Conservation (phyloP, 805 yeast genomes). For the Candida ipomoeae region DNA sequence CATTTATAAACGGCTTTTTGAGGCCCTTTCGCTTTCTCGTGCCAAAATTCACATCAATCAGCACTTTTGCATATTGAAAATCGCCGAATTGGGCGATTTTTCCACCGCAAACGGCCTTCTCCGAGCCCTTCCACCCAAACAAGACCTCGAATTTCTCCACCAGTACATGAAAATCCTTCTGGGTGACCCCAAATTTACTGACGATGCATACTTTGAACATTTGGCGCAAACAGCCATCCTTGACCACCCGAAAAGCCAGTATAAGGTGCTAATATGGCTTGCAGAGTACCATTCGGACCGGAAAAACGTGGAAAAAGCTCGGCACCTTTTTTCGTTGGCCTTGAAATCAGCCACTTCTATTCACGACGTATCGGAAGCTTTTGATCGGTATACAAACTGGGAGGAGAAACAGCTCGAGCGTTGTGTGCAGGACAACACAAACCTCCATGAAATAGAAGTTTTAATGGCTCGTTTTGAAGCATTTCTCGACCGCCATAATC, state of each 20-base stretch:
- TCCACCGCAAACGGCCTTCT: conserved; percentile 29
- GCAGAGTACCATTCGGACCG: conserved; percentile 47
- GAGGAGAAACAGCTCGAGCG: conserved; percentile 41
- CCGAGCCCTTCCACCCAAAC: not conserved
- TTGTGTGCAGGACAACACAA: conserved; percentile 24
- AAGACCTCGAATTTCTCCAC: conserved; percentile 2
- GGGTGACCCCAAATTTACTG: not conserved
- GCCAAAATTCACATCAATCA: not conserved
- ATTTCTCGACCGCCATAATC: conserved; percentile 26
- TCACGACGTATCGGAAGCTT: conserved; percentile 59
- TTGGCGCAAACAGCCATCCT: conserved; percentile 12
- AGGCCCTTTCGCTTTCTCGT: conserved; percentile 1
- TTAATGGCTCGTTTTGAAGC: conserved; percentile 19
- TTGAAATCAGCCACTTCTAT: conserved; percentile 46
- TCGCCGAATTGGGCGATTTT: conserved; percentile 28
- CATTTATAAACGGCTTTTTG: conserved; percentile 30
- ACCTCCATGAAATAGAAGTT: conserved; percentile 12
- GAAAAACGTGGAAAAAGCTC: conserved; percentile 22
- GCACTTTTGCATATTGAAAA: conserved; percentile 19
- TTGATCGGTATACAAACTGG: conserved; percentile 57
- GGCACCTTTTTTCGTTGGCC: conserved; percentile 45
- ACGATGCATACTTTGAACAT: conserved; percentile 5
- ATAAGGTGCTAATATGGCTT: conserved; percentile 43
- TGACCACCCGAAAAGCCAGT: conserved; percentile 57
- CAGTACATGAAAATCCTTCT: conserved; percentile 8